Evolutionary conservation across 2,329 filamentous ascomycete species (phyloP).

Genomic region (Colletotrichum eremochloae): DNA sequence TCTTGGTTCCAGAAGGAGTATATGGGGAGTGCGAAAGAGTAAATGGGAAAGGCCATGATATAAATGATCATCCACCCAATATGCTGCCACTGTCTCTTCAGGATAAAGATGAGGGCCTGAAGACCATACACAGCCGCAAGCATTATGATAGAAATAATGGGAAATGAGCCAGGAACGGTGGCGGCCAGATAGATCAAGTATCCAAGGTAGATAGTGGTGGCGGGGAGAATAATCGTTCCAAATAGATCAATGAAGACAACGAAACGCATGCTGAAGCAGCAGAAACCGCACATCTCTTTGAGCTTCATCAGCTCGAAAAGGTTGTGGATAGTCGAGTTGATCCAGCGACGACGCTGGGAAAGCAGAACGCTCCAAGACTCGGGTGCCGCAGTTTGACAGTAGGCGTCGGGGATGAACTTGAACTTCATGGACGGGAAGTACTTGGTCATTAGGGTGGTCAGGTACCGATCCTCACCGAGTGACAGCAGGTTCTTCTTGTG

Average conservation of each 20-base stretch:
- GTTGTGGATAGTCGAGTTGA: slow-evolving; percentile 99
- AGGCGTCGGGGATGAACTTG: slow-evolving; percentile 95
- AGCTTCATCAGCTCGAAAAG: slow-evolving; percentile 90
- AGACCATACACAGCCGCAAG: slow-evolving; percentile 94
- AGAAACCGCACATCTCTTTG: slow-evolving; percentile 97
- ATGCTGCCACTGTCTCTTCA: slow-evolving; percentile 98
- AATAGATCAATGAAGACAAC: slow-evolving; percentile 95
- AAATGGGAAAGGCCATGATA: slow-evolving; percentile 93
- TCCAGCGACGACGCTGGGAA: slow-evolving; percentile 99
- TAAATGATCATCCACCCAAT: slow-evolving; percentile 99
- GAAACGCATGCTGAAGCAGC: slow-evolving; percentile 98
- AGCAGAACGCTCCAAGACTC: slow-evolving; percentile 94
- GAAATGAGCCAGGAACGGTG: slow-evolving; percentile 79
- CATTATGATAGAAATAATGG: slow-evolving; percentile 88
- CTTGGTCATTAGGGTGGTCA: slow-evolving; percentile 98
- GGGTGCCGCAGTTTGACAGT: slow-evolving; percentile 92
- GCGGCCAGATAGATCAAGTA: slow-evolving; percentile 89
- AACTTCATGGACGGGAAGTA: slow-evolving; percentile 96
- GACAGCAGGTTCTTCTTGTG: slow-evolving; percentile 97
- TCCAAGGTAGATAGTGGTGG: slow-evolving; percentile 86
- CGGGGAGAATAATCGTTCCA: slow-evolving; percentile 91
- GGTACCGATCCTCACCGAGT: slow-evolving; percentile 95
- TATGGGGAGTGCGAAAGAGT: slow-evolving; percentile 89
- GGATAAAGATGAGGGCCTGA: slow-evolving; percentile 94
- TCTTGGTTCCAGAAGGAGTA: slow-evolving; percentile 99